Evolutionary conservation across 2,329 filamentous ascomycete genomes (phyloP), one percentile per base, ranked within the genome.

Genomic region (Fusarium humuli): DNA sequence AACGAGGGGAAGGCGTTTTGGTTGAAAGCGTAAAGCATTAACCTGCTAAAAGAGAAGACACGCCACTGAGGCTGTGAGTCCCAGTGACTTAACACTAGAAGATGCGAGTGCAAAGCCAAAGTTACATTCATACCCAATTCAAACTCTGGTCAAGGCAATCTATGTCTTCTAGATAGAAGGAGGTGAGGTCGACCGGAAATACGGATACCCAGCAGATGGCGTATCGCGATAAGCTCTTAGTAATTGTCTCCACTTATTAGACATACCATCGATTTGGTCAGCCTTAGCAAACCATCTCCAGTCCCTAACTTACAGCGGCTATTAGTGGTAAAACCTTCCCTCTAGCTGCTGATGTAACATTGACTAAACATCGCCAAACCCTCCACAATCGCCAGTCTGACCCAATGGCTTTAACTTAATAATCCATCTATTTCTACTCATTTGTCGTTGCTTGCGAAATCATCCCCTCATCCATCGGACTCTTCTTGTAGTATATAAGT

Each of bases 291-390:
- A 46, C 53, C 61, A 65, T 49, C 53, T 45, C 41, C 32, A 62
- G 44, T 45, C 23, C 40, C 14, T 23, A 27, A 37, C 54, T 57
- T 40, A 20, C 23, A 42, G 34, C 40, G 49, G 49, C 32, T 10
- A 53, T 53, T 29, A 61, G 45, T 27, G 29, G 20, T 55, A 65
- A 66, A 59, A 41, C 49, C 27, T 49, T 56, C 25, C 30, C 37
- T 52, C 41, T 27, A 49, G 53, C 53, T 72, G 73, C 73, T 75
- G 73, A 75, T 75, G 71, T 73, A 75, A 75, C 61, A 57, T 56
- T 75, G 69, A 75, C 73, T 75, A 74, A 75, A 64, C 56, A 66
- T 67, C 55, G 27, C 44, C 27, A 61, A 54, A n/a, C 37, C 57
- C 55, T 63, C 69, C 56, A 66, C 50, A 27, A 50, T 57, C 49